phyloP scores from a whole-genome alignment of 2,329 filamentous ascomycete genomes.

The Ceratocystis colombiana region DNA sequence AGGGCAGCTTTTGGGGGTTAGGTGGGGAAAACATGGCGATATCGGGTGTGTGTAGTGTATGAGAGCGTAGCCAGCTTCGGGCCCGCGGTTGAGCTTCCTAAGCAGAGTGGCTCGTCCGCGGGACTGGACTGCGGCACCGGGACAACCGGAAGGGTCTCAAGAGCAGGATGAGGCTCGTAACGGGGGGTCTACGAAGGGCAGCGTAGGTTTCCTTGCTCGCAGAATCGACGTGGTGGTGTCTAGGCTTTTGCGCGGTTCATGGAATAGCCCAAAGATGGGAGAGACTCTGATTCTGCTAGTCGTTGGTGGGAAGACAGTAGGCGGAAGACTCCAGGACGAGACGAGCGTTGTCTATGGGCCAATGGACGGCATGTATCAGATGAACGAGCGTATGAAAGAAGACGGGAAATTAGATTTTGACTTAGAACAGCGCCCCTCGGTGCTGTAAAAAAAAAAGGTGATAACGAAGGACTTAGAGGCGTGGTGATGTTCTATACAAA shows the following conservation, averaged over 20 bases:
- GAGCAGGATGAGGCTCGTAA: not conserved
- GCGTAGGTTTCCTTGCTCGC: not conserved
- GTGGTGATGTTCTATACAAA: conserved; percentile 9
- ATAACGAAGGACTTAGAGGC: not conserved
- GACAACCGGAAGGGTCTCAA: not conserved
- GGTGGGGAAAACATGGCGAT: conserved; percentile 19
- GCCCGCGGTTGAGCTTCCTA: not conserved
- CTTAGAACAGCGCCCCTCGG: not conserved
- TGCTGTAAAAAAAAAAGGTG: not conserved
- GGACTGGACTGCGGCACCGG: conserved; percentile 7
- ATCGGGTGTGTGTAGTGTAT: not conserved
- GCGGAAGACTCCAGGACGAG: not conserved
- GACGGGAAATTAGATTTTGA: not conserved
- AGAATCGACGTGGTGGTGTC: not conserved
- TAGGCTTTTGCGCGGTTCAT: not conserved
- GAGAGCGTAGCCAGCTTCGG: not conserved
- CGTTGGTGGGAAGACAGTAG: not conserved
- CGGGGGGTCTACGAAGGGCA: not conserved
- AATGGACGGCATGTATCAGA: not conserved
- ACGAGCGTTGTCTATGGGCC: not conserved
- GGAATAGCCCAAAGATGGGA: no score
- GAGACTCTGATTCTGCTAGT: not conserved
- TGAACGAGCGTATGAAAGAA: conserved; percentile 3
- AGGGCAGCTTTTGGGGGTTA: conserved; percentile 21
- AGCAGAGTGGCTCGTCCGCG: not conserved